Percentiles rank a stretch among this genome's conserved stretches.
Conservation (phyloP, 306 rosid species). For the Clitoria ternatea region DNA sequence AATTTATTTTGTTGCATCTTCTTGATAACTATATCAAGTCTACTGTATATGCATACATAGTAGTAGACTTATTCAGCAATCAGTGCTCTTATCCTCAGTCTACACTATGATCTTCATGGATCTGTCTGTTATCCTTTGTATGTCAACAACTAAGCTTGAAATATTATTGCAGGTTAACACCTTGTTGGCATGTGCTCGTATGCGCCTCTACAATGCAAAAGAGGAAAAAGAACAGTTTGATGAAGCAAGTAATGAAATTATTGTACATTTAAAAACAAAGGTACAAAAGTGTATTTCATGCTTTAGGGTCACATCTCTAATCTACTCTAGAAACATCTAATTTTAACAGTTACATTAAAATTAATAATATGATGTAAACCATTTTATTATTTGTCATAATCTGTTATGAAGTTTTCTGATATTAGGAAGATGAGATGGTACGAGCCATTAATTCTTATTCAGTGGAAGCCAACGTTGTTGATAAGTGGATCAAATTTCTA, state of each 20-base stretch:
- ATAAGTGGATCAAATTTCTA: constrained; percentile 62
- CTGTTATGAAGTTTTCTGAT: constrained; percentile 27
- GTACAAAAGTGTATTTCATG: constrained; percentile 37
- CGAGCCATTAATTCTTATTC: constrained; percentile 61
- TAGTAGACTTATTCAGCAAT: not conserved
- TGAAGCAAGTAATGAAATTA: constrained; percentile 74
- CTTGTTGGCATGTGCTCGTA: constrained; percentile 47
- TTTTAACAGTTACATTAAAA: not conserved
- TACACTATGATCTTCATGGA: constrained; percentile 16
- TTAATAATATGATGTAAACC: not conserved
- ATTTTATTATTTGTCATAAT: constrained; percentile 8
- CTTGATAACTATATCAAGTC: constrained; percentile 15
- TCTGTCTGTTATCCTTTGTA: constrained; percentile 14
- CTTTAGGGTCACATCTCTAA: not conserved
- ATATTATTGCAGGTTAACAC: constrained; percentile 50
- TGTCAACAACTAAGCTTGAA: not conserved
- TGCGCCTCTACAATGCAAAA: constrained; percentile 69
- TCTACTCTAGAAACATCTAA: not conserved
- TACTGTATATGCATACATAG: not conserved
- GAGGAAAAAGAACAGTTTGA: constrained; percentile 93
- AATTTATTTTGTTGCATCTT: not conserved
- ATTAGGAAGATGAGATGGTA: constrained; percentile 76
- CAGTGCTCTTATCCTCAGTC: not conserved
- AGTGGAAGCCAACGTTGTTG: constrained; percentile 61
- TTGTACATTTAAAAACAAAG: constrained; percentile 65